phyloP scores from a whole-genome alignment of 306 rosid species.

The Heteromeles arbutifolia region DNA sequence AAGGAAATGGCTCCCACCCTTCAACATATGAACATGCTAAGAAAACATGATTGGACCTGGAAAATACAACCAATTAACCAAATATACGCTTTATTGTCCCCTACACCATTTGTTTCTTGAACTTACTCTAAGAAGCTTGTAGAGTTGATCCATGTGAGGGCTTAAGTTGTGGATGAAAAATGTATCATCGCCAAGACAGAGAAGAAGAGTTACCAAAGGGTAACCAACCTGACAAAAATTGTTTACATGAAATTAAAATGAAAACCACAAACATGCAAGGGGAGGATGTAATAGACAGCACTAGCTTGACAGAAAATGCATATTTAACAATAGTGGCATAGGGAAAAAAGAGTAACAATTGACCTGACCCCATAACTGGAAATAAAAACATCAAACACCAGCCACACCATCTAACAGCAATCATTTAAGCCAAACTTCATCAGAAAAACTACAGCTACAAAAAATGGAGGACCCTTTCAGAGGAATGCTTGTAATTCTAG shows the following conservation, averaged over 20 bases:
- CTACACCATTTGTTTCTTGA: not conserved
- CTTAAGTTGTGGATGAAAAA: constrained; percentile 73
- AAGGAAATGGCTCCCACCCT: constrained; percentile 14
- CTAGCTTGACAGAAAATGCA: not conserved
- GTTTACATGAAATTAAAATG: not conserved
- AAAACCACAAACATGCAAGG: not conserved
- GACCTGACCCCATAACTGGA: not conserved
- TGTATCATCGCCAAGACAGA: constrained; percentile 96
- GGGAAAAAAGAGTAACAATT: not conserved
- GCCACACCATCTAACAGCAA: not conserved
- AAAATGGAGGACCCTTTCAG: not conserved
- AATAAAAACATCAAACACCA: not conserved
- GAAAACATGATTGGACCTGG: constrained; percentile 5
- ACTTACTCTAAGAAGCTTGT: constrained; percentile 91
- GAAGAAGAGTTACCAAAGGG: constrained; percentile 93
- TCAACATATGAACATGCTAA: constrained; percentile 14
- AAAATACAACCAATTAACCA: not conserved
- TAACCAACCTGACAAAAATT: constrained; percentile 70
- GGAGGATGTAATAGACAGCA: not conserved
- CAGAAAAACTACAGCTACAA: not conserved
- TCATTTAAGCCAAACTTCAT: not conserved
- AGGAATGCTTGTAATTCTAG: not conserved
- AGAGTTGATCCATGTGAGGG: constrained; percentile 97
- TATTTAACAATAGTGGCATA: not conserved
- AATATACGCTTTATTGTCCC: not conserved